Evolutionary conservation across 73 alveolate species (phyloP), one percentile per base, ranked within the genome.

Genomic region (Paramecium sexaurelia): DNA sequence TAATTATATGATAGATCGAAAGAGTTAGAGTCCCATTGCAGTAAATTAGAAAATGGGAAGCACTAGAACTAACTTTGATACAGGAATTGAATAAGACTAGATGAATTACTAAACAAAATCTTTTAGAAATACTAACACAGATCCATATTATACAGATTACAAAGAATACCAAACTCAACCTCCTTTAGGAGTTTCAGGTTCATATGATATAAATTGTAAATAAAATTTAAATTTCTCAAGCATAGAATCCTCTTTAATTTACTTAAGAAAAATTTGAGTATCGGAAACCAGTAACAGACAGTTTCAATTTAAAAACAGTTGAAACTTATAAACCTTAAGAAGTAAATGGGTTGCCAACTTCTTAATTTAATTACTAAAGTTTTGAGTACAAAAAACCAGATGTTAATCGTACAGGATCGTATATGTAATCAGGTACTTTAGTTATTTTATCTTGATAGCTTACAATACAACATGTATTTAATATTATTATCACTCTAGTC

Each of bases 341-440:
- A 71, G 86, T 71, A 29, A 61, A 24, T 61, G 47, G 47, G 26
- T 61, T 10, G 11, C 83, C 83, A 61, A 61, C 45, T 29, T 10
- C 83, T 61, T 61, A 61, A 61, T 61, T 61, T 29, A 32, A 61
- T 71, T 37, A 71, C 32, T 71, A 29, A 20, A 35, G 57, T 35
- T 71, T 71, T 37, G 57, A 71, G 15, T 71, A 71, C 56, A 71
- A 71, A 37, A 71, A 71, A 36, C 86, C 86, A 29, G 86, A 71
- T 9, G 55, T 27, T 33, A 61, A 45, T 13, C 39, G 83, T 11
- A 26, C 83, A 19, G 86, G 86, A 71, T 35, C 56, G 13, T 35
- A 71, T 19, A 71, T 32, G 17, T 36, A 71, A 17, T 36, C 83
- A 71, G 86, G 56, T 71, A 71, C 32, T 71, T 35, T 57, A 35